Conservation (phyloP, 2,329 filamentous ascomycete genomes). For the Camptophora hylomeconis region DNA sequence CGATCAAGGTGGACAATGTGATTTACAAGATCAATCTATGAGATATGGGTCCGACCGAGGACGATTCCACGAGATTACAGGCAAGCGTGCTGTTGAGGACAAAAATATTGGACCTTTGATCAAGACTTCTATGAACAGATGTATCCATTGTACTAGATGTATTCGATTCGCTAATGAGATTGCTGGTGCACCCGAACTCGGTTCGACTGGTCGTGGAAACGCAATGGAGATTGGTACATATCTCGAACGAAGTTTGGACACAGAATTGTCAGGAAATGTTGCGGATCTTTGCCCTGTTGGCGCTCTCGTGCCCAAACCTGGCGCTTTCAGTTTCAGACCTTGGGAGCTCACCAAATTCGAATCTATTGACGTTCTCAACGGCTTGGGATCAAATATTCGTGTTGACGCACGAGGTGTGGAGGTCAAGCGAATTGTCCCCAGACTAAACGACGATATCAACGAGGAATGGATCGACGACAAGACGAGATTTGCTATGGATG, state of each 20-base stretch:
- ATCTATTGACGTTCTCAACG: conserved; percentile 88
- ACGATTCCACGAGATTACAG: conserved; percentile 87
- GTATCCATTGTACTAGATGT: conserved; percentile 97
- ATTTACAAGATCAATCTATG: conserved; percentile 99
- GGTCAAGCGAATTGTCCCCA: conserved; percentile 86
- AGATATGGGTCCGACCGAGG: conserved; percentile 92
- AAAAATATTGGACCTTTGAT: conserved; percentile 98
- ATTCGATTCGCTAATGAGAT: conserved; percentile 96
- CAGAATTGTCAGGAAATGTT: conserved; percentile 91
- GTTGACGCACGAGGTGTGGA: conserved; percentile 87
- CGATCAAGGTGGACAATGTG: conserved; percentile 97
- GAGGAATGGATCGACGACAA: conserved; percentile 99
- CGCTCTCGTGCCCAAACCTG: conserved; percentile 91
- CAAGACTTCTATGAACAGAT: conserved; percentile 99
- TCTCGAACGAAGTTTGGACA: conserved; percentile 83
- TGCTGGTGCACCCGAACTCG: conserved; percentile 88
- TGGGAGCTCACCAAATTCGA: conserved; percentile 97
- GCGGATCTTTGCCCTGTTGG: conserved; percentile 97
- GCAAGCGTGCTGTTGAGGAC: conserved; percentile 96
- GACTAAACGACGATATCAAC: conserved; percentile 94
- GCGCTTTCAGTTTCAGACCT: conserved; percentile 88
- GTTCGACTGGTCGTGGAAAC: conserved; percentile 88
- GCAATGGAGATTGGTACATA: conserved; percentile 98
- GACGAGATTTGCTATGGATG: conserved; percentile 89
- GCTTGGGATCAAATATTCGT: conserved; percentile 83